Evolutionary conservation across 805 yeast species (phyloP), one percentile per base, ranked within the genome.

Genomic region (Clavispora phyllophila): DNA sequence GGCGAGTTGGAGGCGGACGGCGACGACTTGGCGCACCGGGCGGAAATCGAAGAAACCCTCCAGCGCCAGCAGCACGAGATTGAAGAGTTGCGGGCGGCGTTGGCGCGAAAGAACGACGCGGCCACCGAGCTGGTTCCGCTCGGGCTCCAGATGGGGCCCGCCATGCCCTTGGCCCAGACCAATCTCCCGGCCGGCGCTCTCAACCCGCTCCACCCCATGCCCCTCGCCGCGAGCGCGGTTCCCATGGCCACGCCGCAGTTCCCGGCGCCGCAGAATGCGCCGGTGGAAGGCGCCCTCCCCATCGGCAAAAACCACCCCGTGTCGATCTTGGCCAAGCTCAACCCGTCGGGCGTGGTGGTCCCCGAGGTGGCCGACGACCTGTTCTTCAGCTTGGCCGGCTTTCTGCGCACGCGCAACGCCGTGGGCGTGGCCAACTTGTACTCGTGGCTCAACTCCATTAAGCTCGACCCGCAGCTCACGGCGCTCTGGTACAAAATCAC

Each of bases 401-500:
- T 46, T 32, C 28, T 20, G 41, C 44, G 41, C 35, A 41, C 43
- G 43, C 20, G 26, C 17, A 19, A 28, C 20, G 7, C 43, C 32
- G 13, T 10, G 32, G 15, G 25, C 7, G 26, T 40, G 14, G 49
- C 56, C n/a, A 57, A 57, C 39, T 53, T 61, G 3, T 66, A 61
- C 55, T 57, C 66, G 19, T 70, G 74, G 75, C 56, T 65, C 39
- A 68, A 65, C 54, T 44, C 66, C 17, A 55, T 70, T 41, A 60
- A 59, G 39, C 40, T 68, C 14, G 75, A 70, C 47, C 71, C 71
- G 0, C 68, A 66, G 34, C 56, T 70, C 29, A 64, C 72, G 14
- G 53, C 61, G 3, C 56, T 70, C 36, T 70, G 75, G 75, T 59
- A 51, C 42, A 65, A 62, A 37, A 68, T 70, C 45, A 65, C 68